phyloP scores from a whole-genome alignment of 768 basidiomycete species.

The Trametes gibbosa region DNA sequence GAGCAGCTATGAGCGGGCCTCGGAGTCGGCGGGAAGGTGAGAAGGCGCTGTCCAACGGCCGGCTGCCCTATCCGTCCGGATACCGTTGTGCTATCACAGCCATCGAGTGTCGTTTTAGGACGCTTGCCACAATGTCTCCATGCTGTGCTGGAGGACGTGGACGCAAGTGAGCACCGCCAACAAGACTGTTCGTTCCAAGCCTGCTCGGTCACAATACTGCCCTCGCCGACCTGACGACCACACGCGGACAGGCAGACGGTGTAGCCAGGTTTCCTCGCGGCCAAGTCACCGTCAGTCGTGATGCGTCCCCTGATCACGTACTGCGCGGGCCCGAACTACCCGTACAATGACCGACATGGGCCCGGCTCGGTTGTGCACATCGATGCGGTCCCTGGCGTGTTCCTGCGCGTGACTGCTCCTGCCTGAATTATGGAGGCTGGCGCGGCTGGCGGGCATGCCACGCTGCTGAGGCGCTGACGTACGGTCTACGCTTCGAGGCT shows the following conservation, averaged over 20 bases:
- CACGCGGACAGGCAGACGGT: background rate
- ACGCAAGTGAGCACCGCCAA: slow-evolving; percentile 6
- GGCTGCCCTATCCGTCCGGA: background rate
- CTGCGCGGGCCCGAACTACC: slow-evolving; percentile 15
- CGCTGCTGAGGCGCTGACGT: slow-evolving; percentile 19
- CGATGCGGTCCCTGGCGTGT: slow-evolving; percentile 11
- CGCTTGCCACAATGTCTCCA: slow-evolving; percentile 8
- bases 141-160: slow-evolving; percentile 3
- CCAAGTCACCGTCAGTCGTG: background rate
- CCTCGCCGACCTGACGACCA: background rate
- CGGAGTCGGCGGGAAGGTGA: slow-evolving; percentile 9
- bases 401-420: slow-evolving; percentile 7
- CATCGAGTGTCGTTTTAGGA: slow-evolving; percentile 1
- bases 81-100: slow-evolving; percentile 8
- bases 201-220: slow-evolving; percentile 1
- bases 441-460: slow-evolving; percentile 4
- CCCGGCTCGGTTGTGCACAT: slow-evolving; percentile 8
- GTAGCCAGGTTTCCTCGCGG: background rate
- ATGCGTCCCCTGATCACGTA: slow-evolving; percentile 6
- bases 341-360: slow-evolving; percentile 16
- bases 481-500: slow-evolving; percentile 1
- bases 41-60: slow-evolving; percentile 13
- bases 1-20: background rate
- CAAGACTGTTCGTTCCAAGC: slow-evolving; percentile 8
- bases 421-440: slow-evolving; percentile 10